Evolutionary conservation across 306 rosid species (phyloP), one percentile per base, ranked within the genome.

Genomic region (Albizia julibrissin): DNA sequence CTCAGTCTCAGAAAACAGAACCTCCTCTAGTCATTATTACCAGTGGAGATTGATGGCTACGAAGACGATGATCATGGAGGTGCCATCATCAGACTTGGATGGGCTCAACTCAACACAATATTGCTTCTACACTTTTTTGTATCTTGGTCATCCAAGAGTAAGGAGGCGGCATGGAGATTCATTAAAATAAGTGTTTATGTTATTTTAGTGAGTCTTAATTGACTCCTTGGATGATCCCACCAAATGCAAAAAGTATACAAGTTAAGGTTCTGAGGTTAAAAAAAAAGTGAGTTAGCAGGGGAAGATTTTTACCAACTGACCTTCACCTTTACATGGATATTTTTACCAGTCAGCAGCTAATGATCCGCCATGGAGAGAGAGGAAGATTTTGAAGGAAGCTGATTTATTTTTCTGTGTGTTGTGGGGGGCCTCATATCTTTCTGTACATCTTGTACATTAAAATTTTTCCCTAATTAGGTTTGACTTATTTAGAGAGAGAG

Each of bases 381-480:
- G 6, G 43, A 80, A 58, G 76, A 75, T 64, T 52, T 82, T 81
- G 80, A 64, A 87, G 80, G 37, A 62, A 22, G 69, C 40, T 64
- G 4, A 27, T 64, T 56, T 76, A 75, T 29, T 31, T 61, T 61
- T 47, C 52, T 75, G 4, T 5, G 64, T 5, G 64, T 72, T 46
- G 31, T 18, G 44, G 81, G 86, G 89, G 83, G 72, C 84, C 89
- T 79, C 54, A 24, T 66, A 66, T 68, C 77, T 39, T 49, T 89
- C 34, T 84, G 84, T 79, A 83, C 77, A 56, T 87, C 67, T 79
- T 87, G 91, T 89, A 89, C 86, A 85, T 81, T 81, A 67, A 80
- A 84, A 49, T 75, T 85, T 83, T 76, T 77, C 74, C 78, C 83
- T 87, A 79, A 86, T 82, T 87, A 83, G 92, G 90, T 72, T 82